A percentile compares a stretch with the other conserved stretches of the same genome.
Conservation (phyloP, 768 basidiomycete genomes). For the Hebeloma cylindrosporum region DNA sequence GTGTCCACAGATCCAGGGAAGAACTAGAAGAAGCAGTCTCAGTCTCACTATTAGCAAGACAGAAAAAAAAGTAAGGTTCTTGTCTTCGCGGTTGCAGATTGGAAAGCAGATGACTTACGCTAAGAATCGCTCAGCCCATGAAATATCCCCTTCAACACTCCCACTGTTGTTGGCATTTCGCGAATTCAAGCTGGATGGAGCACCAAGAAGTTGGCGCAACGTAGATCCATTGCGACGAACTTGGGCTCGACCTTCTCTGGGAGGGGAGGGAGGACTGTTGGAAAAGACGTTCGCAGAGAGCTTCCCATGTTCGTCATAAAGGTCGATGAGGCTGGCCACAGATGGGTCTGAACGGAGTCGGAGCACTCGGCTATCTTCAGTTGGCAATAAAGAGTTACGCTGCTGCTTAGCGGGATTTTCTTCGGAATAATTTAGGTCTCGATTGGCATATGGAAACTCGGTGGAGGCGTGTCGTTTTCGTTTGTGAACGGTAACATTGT, state of each 20-base stretch:
- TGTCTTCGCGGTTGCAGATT: background rate
- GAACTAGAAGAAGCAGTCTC: constrained; percentile 37
- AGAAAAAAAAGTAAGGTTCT: too few relatives aligned
- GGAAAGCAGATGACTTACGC: constrained; percentile 46
- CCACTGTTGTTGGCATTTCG: constrained; percentile 31
- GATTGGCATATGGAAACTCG: constrained; percentile 65
- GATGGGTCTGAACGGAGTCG: constrained; percentile 75
- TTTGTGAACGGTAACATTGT: constrained; percentile 69
- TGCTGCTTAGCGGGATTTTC: constrained; percentile 25
- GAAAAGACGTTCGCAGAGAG: constrained; percentile 64
- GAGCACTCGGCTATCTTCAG: constrained; percentile 51
- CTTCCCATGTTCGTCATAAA: constrained; percentile 74
- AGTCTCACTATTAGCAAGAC: constrained; percentile 38
- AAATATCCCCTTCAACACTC: constrained; percentile 72
- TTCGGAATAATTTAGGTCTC: constrained; percentile 31
- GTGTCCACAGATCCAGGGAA: constrained; percentile 51
- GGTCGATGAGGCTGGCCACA: constrained; percentile 67
- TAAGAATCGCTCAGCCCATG: constrained; percentile 79
- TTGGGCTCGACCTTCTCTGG: constrained; percentile 49
- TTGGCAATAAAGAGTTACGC: constrained; percentile 35
- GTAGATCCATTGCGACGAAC: constrained; percentile 68
- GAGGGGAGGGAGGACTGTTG: constrained; percentile 42
- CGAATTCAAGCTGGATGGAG: constrained; percentile 37
- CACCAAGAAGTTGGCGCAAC: constrained; percentile 69
- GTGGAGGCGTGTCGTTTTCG: constrained; percentile 54